phyloP scores from a whole-genome alignment of 495 filamentous ascomycete genomes.

The Elaphomyces granulatus region DNA sequence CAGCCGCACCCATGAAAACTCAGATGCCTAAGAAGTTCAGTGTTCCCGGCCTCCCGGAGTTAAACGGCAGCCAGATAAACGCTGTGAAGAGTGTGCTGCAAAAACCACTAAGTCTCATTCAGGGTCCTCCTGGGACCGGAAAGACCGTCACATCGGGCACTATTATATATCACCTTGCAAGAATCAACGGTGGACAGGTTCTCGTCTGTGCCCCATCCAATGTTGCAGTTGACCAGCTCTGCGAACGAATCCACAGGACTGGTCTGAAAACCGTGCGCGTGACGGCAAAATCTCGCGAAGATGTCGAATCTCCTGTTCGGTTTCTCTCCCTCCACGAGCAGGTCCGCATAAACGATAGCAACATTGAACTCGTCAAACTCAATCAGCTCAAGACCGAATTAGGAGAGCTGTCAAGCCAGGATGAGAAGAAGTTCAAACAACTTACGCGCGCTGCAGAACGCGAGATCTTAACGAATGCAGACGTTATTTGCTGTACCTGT shows the following conservation, averaged over 20 bases:
- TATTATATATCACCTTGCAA: constrained; percentile 94
- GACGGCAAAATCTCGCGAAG: constrained; percentile 94
- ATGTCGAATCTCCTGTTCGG: constrained; percentile 91
- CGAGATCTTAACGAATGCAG: constrained; percentile 88
- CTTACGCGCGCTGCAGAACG: constrained; percentile 86
- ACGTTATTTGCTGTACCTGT: constrained; percentile 98
- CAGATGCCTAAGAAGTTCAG: constrained; percentile 94
- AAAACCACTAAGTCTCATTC: constrained; percentile 87
- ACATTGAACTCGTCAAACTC: constrained; percentile 81
- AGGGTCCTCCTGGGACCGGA: constrained; percentile 91
- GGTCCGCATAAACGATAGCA: constrained; percentile 93
- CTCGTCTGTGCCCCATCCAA: constrained; percentile 97
- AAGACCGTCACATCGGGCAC: constrained; percentile 99
- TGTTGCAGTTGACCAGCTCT: constrained; percentile 96
- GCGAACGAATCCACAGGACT: constrained; percentile 90
- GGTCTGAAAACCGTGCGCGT: constrained; percentile 95
- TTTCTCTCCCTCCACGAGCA: constrained; percentile 94
- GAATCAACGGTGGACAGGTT: constrained; percentile 88
- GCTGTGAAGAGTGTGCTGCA: constrained; percentile 93
- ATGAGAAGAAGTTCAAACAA: constrained; percentile 97
- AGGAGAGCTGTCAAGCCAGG: constrained; percentile 85
- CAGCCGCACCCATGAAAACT: constrained; percentile 91
- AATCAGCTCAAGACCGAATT: constrained; percentile 82
- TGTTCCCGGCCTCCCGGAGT: constrained; percentile 85
- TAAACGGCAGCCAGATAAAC: constrained; percentile 92